Percentiles rank a stretch among this genome's conserved stretches.
These are phyloP conservation scores for Schizophyllum commune DNA, from an alignment of 1,284 basidiomycete genomes.

Conservation along the genomic window DNA sequence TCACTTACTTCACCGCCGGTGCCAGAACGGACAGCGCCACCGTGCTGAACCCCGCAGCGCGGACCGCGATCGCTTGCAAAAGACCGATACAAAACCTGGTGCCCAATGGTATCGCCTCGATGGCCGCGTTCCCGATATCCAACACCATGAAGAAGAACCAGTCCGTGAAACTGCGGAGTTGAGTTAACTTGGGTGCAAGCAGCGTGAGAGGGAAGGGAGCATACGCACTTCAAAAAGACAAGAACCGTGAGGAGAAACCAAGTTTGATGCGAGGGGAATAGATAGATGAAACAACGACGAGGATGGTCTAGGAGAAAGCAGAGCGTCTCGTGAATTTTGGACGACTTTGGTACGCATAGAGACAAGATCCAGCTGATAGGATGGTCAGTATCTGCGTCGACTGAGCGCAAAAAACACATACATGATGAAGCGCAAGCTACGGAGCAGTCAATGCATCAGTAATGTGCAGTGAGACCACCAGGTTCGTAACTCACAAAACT, in stretches of 20 bases:
- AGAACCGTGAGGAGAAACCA: conserved; percentile 81
- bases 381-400: background rate
- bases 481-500: conserved; percentile 49
- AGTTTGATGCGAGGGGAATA: conserved; percentile 94
- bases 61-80: conserved; percentile 73
- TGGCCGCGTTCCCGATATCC: conserved; percentile 75
- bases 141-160: conserved; percentile 87
- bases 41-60: conserved; percentile 83
- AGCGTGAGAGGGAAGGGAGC: background rate
- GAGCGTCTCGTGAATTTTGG: conserved; percentile 72
- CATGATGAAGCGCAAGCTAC: conserved; percentile 60
- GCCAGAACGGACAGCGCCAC: conserved; percentile 67
- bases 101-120: conserved; percentile 66
- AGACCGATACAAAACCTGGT: conserved; percentile 59
- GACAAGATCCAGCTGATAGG: conserved; percentile 62
- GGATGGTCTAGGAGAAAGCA: conserved; percentile 95
- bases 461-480: background rate
- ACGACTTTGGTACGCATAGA: conserved; percentile 52
- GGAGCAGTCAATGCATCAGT: conserved; percentile 3
- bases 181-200: background rate
- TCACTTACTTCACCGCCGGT: conserved; percentile 75
- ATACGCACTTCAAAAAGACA: conserved; percentile 57
- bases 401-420: conserved; percentile 30
- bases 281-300: conserved; percentile 90
- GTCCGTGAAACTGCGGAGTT: conserved; percentile 55